Conservation (phyloP, 2,329 filamentous ascomycete species). For the Aspergillus sp. region DNA sequence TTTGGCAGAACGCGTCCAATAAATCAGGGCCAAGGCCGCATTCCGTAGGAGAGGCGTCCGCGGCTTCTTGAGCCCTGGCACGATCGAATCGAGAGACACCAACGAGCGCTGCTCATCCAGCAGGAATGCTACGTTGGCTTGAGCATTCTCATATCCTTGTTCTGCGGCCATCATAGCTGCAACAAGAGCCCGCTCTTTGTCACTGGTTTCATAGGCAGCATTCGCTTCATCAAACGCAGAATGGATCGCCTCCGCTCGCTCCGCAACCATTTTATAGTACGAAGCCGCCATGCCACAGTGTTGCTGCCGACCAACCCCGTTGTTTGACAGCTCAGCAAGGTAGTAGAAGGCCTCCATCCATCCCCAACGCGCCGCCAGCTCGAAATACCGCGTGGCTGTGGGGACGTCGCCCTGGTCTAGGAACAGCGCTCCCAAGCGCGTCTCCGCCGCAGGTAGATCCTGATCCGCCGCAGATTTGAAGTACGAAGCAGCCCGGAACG, state of each 20-base stretch:
- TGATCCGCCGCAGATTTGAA: constrained; percentile 80
- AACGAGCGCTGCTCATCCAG: constrained; percentile 71
- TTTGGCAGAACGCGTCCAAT: constrained; percentile 92
- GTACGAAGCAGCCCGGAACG: constrained; percentile 69
- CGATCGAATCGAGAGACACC: constrained; percentile 55
- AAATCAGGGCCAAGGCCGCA: constrained; percentile 72
- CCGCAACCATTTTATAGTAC: constrained; percentile 80
- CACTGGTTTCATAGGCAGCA: constrained; percentile 73
- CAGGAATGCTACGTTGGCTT: constrained; percentile 86
- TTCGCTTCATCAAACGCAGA: constrained; percentile 84
- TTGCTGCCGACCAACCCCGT: constrained; percentile 76
- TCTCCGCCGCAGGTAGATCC: constrained; percentile 76
- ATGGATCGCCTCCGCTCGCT: constrained; percentile 69
- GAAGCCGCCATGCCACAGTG: constrained; percentile 73
- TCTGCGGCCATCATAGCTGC: constrained; percentile 85
- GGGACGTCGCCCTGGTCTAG: constrained; percentile 84
- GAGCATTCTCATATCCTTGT: constrained; percentile 84
- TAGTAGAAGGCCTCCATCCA: constrained; percentile 92
- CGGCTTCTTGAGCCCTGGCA: constrained; percentile 46
- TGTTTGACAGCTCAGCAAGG: constrained; percentile 79
- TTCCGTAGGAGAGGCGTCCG: constrained; percentile 53
- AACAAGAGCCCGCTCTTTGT: constrained; percentile 76
- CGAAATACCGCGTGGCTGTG: constrained; percentile 81
- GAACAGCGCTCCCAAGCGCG: constrained; percentile 78
- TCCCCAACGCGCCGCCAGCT: constrained; percentile 76